Percentiles rank a stretch among this genome's conserved stretches.
phyloP scores from a whole-genome alignment of 805 yeast genomes.

The Brettanomyces nanus region DNA sequence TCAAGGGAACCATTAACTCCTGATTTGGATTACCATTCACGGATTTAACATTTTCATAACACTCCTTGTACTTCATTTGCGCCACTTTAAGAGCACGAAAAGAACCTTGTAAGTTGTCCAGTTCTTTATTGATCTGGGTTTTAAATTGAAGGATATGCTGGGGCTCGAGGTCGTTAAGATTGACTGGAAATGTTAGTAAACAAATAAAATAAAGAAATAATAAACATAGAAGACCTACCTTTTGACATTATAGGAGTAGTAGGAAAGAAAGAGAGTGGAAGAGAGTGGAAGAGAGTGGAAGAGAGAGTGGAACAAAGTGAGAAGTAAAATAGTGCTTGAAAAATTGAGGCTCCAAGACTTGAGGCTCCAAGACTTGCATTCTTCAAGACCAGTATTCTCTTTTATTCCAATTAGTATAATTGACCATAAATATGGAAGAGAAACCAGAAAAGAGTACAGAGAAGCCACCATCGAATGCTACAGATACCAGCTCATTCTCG shows the following conservation, averaged over 20 bases:
- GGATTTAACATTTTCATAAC: slow-evolving; percentile 52
- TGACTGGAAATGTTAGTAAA: slow-evolving; percentile 6
- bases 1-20: slow-evolving; percentile 72
- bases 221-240: not conserved
- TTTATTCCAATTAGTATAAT: too few relatives aligned
- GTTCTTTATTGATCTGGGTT: slow-evolving; percentile 73
- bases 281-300: not conserved
- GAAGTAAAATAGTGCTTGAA: too few relatives aligned
- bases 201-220: too few relatives aligned
- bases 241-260: too few relatives aligned
- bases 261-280: not conserved
- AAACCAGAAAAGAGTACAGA: too few relatives aligned
- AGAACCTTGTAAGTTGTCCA: slow-evolving; percentile 79
- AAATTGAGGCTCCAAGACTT: too few relatives aligned
- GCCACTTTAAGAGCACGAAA: slow-evolving; percentile 79
- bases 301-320: too few relatives aligned
- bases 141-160: slow-evolving; percentile 83
- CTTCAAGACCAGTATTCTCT: too few relatives aligned
- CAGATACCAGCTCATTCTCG: slow-evolving; percentile 52
- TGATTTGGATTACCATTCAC: slow-evolving; percentile 19
- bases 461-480: too few relatives aligned
- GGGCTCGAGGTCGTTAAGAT: slow-evolving; percentile 62
- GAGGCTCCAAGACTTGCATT: too few relatives aligned
- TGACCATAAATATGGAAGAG: too few relatives aligned
- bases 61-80: slow-evolving; percentile 71